A percentile compares a stretch with the other conserved stretches of the same genome.
These are phyloP conservation scores for Pyrenophora tritici-repentis DNA, from an alignment of 2,329 filamentous ascomycete genomes.

Conservation along the genomic window DNA sequence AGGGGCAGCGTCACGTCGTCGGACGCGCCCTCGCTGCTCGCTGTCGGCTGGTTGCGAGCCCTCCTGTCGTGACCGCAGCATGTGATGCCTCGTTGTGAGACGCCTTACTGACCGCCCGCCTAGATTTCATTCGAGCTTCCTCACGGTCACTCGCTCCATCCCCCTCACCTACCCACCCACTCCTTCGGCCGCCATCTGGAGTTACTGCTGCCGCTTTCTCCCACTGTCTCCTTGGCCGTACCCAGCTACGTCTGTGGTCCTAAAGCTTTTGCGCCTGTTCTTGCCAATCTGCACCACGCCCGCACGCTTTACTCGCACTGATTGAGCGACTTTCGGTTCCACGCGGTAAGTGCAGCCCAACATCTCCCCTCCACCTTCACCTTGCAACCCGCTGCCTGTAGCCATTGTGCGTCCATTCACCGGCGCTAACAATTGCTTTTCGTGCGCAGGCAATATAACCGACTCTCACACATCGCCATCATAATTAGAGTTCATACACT, in stretches of 20 bases:
- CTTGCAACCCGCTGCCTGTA: constrained; percentile 10
- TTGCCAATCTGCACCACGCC: constrained; percentile 22
- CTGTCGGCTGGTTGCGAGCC: not conserved
- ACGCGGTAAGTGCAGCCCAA: constrained; percentile 38
- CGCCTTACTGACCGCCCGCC: constrained; percentile 33
- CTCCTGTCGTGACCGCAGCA: constrained; percentile 26
- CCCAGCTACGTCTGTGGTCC: constrained; percentile 16
- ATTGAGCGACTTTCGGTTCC: constrained; percentile 20
- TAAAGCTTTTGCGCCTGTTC: constrained; percentile 30
- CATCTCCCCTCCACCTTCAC: constrained; percentile 12
- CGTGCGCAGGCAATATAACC: constrained; percentile 27
- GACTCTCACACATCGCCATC: constrained; percentile 29
- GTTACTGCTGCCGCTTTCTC: constrained; percentile 41
- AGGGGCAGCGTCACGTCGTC: constrained; percentile 2
- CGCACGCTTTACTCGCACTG: constrained; percentile 20
- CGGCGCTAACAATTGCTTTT: constrained; percentile 34
- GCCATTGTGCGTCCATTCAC: constrained; percentile 23
- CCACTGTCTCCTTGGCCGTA: constrained; percentile 31
- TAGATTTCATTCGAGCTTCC: constrained; percentile 37
- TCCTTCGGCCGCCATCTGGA: constrained; percentile 38
- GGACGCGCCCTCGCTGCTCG: constrained; percentile 3
- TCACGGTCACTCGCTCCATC: constrained; percentile 43
- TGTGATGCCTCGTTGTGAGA: constrained; percentile 36
- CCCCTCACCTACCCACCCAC: constrained; percentile 10
- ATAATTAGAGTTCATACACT: constrained; percentile 40